These are phyloP conservation scores for Erigeron canadensis DNA, from an alignment of 129 eudicot genomes.

Conservation along the genomic window DNA sequence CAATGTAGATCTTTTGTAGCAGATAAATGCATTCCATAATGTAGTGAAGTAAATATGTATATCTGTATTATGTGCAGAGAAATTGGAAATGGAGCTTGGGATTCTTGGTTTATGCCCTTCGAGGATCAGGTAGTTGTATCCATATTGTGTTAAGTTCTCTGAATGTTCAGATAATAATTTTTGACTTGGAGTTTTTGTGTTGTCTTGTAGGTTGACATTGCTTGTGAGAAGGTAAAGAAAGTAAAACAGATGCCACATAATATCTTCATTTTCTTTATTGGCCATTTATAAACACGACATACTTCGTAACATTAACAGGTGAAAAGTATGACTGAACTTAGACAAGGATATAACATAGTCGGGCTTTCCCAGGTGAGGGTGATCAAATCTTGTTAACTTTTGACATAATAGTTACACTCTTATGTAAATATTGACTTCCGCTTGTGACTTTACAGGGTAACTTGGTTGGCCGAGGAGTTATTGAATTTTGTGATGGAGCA, in stretches of 20 bases:
- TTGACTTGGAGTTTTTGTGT: constrained; percentile 24
- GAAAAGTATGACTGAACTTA: constrained; percentile 81
- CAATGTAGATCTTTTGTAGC: neutral
- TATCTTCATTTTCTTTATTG: neutral
- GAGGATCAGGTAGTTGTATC: constrained; percentile 50
- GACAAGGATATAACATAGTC: constrained; percentile 76
- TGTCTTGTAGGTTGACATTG: constrained; percentile 57
- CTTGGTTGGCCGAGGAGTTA: constrained; percentile 78
- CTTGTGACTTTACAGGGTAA: constrained; percentile 60
- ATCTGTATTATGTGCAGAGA: constrained; percentile 45
- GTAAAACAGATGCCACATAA: constrained; percentile 24
- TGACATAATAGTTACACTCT: neutral
- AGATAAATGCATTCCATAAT: constrained; percentile 4
- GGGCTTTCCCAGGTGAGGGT: constrained; percentile 89
- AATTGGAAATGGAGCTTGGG: constrained; percentile 89
- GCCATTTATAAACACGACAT: neutral
- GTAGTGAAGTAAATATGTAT: constrained; percentile 1
- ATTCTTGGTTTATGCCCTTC: constrained; percentile 95
- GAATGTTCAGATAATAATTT: neutral
- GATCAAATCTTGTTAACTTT: constrained; percentile 7
- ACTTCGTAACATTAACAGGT: constrained; percentile 50
- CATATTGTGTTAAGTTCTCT: neutral
- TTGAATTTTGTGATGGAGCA: constrained; percentile 85
- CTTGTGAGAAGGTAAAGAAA: constrained; percentile 84
- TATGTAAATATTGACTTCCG: neutral